Evolutionary conservation across 1,139 yeast genomes (phyloP), one percentile per base, ranked within the genome.

Genomic region (Geotrichum citri-aurantii): DNA sequence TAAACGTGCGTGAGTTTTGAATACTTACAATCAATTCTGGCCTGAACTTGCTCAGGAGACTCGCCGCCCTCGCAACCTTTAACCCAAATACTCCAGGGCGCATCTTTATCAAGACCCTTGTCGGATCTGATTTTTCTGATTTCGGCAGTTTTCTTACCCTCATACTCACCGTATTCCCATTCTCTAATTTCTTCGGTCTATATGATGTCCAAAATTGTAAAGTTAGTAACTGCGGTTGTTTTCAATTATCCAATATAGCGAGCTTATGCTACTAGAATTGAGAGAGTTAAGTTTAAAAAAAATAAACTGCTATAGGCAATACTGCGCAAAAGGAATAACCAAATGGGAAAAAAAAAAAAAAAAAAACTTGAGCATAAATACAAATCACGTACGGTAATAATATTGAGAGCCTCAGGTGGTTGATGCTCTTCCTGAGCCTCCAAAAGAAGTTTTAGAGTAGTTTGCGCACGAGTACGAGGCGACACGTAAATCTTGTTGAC

Each of bases 161-260:
- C 98, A 71, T 92, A 92, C 67, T 88, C 95, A 65, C 98, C 98
- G 69, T 92, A 92, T 65, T 89, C 95, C 97, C 98, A 92, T 74
- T 92, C 98, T 64, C 95, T 80, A 55, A 90, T 74, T 55, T 87
- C 83, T 63, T 87, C 92, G 21, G 81, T 81, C 51, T 75, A 72
- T 48, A 29, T n/a, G 2, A n/a, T 1, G 17, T 7, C 4, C 24
- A 6, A 4, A 44, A 53, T 81, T 68, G 2, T 77, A 47, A 21
- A 6, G 31, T 26, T 29, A 46, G 44, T 17, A 37, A 14, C 7
- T 7, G n/a, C n/a, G 42, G 17, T 14, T n/a, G 12, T 37, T 14
- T 31, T n/a, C 37, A 2, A n/a, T 12, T 31, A 31, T 8, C 11
- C n/a, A 31, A 31, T 12, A n/a, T n/a, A n/a, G n/a, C n/a, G 14